Conservation (phyloP, 2,329 filamentous ascomycete species). For the Mariannaea sp. region DNA sequence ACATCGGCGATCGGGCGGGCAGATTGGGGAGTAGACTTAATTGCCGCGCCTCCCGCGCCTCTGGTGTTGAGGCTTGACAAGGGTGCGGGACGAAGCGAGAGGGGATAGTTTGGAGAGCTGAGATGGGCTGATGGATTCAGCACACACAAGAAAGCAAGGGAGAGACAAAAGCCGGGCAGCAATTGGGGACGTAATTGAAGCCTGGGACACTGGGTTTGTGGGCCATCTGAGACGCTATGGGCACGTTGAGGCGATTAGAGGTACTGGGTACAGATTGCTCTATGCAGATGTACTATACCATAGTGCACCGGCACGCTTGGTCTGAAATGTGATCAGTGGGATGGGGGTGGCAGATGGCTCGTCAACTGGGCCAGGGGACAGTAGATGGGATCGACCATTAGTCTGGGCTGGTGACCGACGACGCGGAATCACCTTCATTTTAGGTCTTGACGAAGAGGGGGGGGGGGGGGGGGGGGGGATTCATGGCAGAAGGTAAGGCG, state of each 20-base stretch:
- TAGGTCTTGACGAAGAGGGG: neutral
- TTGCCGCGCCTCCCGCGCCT: conserved; percentile 35
- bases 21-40: conserved; percentile 29
- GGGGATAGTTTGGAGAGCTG: conserved; percentile 7
- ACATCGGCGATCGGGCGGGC: conserved; percentile 28
- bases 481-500: no score
- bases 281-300: neutral
- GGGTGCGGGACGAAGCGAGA: conserved; percentile 3
- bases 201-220: neutral
- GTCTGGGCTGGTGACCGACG: neutral
- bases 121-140: neutral
- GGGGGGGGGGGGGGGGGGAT: no score
- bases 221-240: neutral
- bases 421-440: neutral
- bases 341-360: conserved; percentile 10
- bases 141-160: neutral
- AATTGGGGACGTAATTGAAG: neutral
- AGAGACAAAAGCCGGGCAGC: neutral
- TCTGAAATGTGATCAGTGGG: neutral
- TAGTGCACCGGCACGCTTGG: neutral
- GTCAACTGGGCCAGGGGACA: conserved; percentile 3
- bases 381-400: conserved; percentile 13
- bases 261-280: neutral
- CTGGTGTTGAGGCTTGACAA: conserved; percentile 17
- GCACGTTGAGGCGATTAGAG: neutral